Evolutionary conservation across 2,329 filamentous ascomycete genomes (phyloP).

Genomic region (Fusarium brevicatenulatum): DNA sequence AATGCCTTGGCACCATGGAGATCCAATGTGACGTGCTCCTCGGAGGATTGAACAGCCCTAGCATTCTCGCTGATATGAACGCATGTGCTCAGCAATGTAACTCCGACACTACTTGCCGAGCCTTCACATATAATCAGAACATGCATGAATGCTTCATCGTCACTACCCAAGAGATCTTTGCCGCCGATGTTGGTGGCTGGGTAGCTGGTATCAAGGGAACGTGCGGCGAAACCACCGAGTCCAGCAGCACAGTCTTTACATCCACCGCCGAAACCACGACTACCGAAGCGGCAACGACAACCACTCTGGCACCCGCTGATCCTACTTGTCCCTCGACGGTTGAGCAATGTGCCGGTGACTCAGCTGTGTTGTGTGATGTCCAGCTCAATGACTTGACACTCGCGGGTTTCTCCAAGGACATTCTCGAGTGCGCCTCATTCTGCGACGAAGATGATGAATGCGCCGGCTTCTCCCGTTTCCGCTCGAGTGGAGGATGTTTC

Average conservation of each 20-base stretch:
- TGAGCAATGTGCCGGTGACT: neutral
- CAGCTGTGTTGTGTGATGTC: fast-evolving
- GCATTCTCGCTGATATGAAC: neutral
- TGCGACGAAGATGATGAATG: neutral
- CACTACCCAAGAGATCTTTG: neutral
- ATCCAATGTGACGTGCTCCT: neutral
- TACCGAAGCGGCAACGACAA: neutral
- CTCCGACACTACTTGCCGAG: neutral
- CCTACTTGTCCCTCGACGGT: neutral
- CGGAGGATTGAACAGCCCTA: fast-evolving
- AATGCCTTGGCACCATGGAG: neutral
- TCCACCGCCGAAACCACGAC: neutral
- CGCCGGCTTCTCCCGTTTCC: neutral
- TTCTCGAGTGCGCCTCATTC: neutral
- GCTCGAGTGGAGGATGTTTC: neutral
- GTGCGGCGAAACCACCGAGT: fast-evolving
- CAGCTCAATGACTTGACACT: fast-evolving
- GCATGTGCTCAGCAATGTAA: neutral
- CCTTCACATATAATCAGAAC: neutral
- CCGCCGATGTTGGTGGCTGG: fast-evolving
- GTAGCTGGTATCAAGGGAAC: neutral
- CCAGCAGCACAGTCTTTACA: neutral
- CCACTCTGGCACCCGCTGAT: fast-evolving
- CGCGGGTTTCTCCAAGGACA: neutral
- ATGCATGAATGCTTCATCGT: neutral